Base-by-base conservation (phyloP, 257 asterid genomes). In the Ophiorrhiza pumila region DNA sequence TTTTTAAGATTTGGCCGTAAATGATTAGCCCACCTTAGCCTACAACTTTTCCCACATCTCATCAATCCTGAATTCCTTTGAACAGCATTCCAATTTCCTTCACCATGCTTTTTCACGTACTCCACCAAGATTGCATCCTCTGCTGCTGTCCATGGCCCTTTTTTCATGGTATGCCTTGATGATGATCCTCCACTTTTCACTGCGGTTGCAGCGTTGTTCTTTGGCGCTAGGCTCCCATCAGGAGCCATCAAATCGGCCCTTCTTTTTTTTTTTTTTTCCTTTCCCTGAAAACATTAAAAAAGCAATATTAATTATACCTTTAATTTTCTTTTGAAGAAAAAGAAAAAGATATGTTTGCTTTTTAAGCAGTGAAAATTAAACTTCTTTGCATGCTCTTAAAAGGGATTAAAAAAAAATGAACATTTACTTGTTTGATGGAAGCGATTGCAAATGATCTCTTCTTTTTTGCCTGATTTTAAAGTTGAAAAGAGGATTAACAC, bases 81-180 rank as follows among this genome's bases (percentile, higher is more conserved):
- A 25, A 90, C 94, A 0, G 96, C 90, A 37, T 90, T 90, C 96
- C 94, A 90, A 65, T 88, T 90, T 13, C 94, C 94, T 56, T 88
- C 94, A 12, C 90, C 94, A 29, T 90, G 86, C 12, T 80, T 85
- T 47, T 75, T 85, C 0, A 90, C 96, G 58, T 90, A 85, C 49
- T 90, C 94, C 20, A 75, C 75, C 61, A 90, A 75, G 39, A 88
- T 68, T 61, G 77, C 68, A 56, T 90, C 96, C 77, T 90, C 96
- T 3, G 83, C 35, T 8, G 89, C 45, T 20, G 92, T 90, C 96
- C 96, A 90, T 13, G 96, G 94, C 65, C 96, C 96, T 57, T 90
- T 90, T 82, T 88, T 90, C 22, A 85, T 59, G 39, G 6, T 55
- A 23, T 76, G 74, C 23, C 78, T 43, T 0, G 39, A 25, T 1